A percentile compares a stretch with the other conserved stretches of the same genome.
These are phyloP conservation scores for Penicillium bialowiezense DNA, from an alignment of 495 filamentous ascomycete genomes.

Conservation along the genomic window DNA sequence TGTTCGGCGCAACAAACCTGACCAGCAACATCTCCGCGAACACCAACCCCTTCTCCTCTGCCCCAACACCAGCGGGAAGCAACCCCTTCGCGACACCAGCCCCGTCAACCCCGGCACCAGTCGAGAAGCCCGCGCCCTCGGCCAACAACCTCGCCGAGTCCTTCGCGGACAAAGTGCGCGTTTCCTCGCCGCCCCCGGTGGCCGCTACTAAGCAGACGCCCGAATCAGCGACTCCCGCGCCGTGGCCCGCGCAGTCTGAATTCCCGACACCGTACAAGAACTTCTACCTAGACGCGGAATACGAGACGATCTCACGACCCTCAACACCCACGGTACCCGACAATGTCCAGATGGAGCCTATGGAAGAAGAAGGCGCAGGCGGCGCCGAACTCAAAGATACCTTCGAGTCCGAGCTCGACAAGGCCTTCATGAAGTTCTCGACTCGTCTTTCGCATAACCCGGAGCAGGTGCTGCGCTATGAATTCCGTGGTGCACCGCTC, in stretches of 20 bases:
- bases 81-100: conserved; percentile 51
- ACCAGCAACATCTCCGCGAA: conserved; percentile 45
- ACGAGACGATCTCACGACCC: conserved; percentile 67
- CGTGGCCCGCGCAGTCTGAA: conserved; percentile 68
- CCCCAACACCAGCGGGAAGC: conserved; percentile 20
- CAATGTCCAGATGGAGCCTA: conserved; percentile 56
- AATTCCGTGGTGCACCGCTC: conserved; percentile 76
- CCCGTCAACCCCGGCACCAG: conserved; percentile 35
- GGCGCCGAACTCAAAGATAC: conserved; percentile 74
- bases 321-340: conserved; percentile 43
- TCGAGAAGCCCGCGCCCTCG: conserved; percentile 17
- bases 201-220: conserved; percentile 33
- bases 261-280: conserved; percentile 70
- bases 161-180: conserved; percentile 66
- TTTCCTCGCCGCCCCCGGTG: conserved; percentile 43
- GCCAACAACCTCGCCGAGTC: conserved; percentile 57
- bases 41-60: conserved; percentile 57
- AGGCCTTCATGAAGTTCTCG: conserved; percentile 85
- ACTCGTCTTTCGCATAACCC: conserved; percentile 87
- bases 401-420: conserved; percentile 81
- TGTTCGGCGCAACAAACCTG: conserved; percentile 50
- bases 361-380: conserved; percentile 45
- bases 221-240: conserved; percentile 40
- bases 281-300: conserved; percentile 88
- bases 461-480: conserved; percentile 90